Base-by-base conservation (phyloP, 164 flowering plant genomes). In the Vitis rotundifolia region DNA sequence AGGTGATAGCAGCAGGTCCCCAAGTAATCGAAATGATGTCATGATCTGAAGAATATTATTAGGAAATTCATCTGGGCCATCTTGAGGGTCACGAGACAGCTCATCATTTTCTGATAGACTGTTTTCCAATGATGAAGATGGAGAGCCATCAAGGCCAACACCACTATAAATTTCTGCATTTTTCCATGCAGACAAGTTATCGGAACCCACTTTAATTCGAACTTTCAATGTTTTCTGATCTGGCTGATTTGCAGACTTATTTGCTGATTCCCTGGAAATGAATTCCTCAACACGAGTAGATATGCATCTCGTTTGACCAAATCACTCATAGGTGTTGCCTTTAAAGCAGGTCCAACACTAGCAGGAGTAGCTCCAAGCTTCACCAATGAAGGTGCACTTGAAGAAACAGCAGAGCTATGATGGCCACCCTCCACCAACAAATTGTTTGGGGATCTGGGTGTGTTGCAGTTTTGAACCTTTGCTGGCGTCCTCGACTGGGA, bases 121-220 rank as follows among this genome's bases (percentile, higher is more conserved):
- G 59, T 84, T 84, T 61, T 85, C 86, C 67, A 79, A 54, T 48
- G 90, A 89, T 28, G 87, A 83, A 22, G 91, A 78, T 49, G 93
- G 91, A 64, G 93, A 87, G 53, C 69, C 84, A 74, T 77, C 91
- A 59, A 89, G 93, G 57, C 93, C 93, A 73, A 89, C 91, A 61
- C 93, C 93, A 75, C 86, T 84, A 71, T 93, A 91, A 64, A 95
- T 85, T 69, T 79, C 99, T 67, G 94, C 93, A 78, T 87, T 90
- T 61, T 80, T 88, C 69, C 69, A 69, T 49, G 86, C 75, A 19
- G 80, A 71, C 79, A 81, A 72, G 76, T 83, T 88, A 70, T 86
- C 92, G 54, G 89, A 71, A 31, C 97, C 92, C 68, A 91, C 79
- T 85, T 88, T 91, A 51, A 93, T 79, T 48, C 94, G 88, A 67